These are phyloP conservation scores for Aspergillus quadricinctus DNA, from an alignment of 2,329 filamentous ascomycete genomes.

Conservation along the genomic window DNA sequence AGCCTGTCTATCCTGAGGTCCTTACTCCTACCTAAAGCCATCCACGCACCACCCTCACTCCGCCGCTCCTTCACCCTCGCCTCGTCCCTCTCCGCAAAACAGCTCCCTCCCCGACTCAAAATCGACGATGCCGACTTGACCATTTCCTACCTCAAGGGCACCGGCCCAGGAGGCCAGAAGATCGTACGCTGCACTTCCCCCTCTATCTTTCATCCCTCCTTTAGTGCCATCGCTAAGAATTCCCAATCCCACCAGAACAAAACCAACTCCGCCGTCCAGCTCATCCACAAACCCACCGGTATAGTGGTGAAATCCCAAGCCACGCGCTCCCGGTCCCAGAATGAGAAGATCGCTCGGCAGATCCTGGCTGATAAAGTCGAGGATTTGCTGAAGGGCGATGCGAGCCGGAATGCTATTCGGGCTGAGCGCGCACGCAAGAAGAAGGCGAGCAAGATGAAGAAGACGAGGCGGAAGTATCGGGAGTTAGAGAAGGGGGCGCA, in stretches of 20 bases:
- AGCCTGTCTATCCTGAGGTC: not conserved
- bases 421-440: constrained; percentile 68
- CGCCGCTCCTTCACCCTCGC: constrained; percentile 22
- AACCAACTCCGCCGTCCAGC: constrained; percentile 89
- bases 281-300: constrained; percentile 84
- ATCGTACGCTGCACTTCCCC: constrained; percentile 55
- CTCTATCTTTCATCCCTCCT: not conserved
- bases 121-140: constrained; percentile 75
- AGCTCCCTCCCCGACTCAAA: constrained; percentile 70
- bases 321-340: constrained; percentile 80
- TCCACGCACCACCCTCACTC: not conserved
- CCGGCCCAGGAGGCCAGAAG: constrained; percentile 90
- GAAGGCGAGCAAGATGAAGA: constrained; percentile 43
- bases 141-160: constrained; percentile 84
- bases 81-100: constrained; percentile 42
- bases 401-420: constrained; percentile 77
- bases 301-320: constrained; percentile 92
- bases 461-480: constrained; percentile 43
- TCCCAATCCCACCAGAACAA: constrained; percentile 67
- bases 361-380: constrained; percentile 77
- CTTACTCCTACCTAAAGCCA: not conserved
- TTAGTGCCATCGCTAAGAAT: not conserved
- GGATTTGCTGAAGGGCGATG: constrained; percentile 65
- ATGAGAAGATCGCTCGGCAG: constrained; percentile 76
- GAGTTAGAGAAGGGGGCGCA: constrained; percentile 28